Percentiles rank a stretch among this genome's conserved stretches.
Conservation (phyloP, 1,284 basidiomycete species). For the Ganoderma sinense region DNA sequence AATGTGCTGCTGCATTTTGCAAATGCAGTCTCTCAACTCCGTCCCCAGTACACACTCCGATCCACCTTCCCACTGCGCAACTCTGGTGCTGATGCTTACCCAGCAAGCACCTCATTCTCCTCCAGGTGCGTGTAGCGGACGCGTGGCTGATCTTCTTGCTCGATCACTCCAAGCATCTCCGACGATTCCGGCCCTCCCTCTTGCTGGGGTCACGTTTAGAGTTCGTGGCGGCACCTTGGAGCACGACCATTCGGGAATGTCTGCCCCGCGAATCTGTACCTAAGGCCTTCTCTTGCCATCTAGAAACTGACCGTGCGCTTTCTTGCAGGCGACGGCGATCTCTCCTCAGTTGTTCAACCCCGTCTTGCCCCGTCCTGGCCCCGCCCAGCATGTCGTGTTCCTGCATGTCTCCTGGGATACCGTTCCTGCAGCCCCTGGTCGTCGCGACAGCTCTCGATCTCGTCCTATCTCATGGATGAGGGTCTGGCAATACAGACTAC, state of each 20-base stretch:
- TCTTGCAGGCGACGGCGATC: background rate
- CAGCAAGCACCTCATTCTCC: background rate
- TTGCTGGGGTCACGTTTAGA: background rate
- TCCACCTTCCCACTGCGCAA: background rate
- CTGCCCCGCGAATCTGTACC: background rate
- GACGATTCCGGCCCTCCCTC: conserved; percentile 5
- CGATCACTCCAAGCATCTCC: conserved; percentile 7
- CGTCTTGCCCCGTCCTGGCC: background rate
- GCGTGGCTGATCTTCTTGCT: conserved; percentile 4
- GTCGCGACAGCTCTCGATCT: background rate
- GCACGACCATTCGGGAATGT: conserved; percentile 1
- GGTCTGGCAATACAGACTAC: background rate
- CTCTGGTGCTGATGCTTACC: background rate
- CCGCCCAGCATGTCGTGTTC: background rate
- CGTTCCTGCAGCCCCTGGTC: background rate
- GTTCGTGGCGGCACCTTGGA: background rate
- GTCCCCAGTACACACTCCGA: background rate
- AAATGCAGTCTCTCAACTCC: background rate
- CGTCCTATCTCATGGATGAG: background rate
- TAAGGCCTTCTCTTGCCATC: conserved; percentile 3
- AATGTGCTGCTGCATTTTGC: background rate
- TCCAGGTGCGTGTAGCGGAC: conserved; percentile 3
- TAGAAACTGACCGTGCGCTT: background rate
- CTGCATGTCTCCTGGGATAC: conserved; percentile 6
- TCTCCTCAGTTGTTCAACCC: background rate